Base-by-base conservation (phyloP, 805 yeast species). In the Yarrowia sp. region DNA sequence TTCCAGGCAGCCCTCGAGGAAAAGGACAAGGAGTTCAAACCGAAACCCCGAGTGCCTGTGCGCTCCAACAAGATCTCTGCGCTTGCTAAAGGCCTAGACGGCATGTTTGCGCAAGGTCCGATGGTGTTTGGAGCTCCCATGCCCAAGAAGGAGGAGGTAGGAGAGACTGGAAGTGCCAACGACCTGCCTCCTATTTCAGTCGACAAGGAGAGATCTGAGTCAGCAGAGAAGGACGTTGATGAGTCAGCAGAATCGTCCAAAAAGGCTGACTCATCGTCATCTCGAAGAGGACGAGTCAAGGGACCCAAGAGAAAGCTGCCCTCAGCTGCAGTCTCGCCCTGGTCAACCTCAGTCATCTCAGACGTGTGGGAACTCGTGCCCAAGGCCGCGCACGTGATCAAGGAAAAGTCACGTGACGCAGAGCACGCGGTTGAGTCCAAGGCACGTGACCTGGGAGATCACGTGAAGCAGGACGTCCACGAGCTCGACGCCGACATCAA, bases 61-160 rank as follows among this genome's bases (percentile, higher is more conserved):
- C 25, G 61, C n/a, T 55, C 61, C 29, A 38, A 29, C 46, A 55
- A 55, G 47, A 39, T 55, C 19, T 55, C 61, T 5, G 61, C 61
- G 2, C 61, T 55, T 12, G 61, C 61, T 29, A 55, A 55, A 38
- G 61, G 61, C 10, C 38, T 55, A 8, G 61, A 38, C 13, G 61
- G 61, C 19, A 55, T 55, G 46, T 55, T 55, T 55, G 31, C 19
- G 9, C 47, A 47, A 16, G 36, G 36, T 14, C 61, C 61, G n/a
- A 38, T 55, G 61, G 61, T 39, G 2, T 55, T 55, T 18, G 61
- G 61, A 8, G 61, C 61, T 14, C 61, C 61, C 14, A 55, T 55
- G 61, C 61, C 61, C 46, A 55, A 55, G 19, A 39, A 55, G 35
- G 46, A 36, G 46, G 46, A 25, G 10, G 56, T 35, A 13, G 58